Percentiles rank a stretch among this genome's conserved stretches.
phyloP scores from a whole-genome alignment of 164 flowering plant genomes.

The Nymphaea thermarum region DNA sequence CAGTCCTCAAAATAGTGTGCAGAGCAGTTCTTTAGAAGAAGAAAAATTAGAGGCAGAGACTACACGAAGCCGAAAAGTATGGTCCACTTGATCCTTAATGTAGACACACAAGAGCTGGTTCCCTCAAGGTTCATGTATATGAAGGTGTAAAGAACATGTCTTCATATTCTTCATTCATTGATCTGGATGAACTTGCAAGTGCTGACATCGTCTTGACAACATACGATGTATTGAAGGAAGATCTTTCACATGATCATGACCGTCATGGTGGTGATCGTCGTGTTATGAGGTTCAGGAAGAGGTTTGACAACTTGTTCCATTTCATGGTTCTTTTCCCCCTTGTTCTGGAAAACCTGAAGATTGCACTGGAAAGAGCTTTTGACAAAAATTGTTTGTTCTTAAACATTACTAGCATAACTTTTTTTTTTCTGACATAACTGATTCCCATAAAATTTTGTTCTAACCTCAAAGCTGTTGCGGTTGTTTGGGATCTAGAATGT shows the following conservation, averaged over 20 bases:
- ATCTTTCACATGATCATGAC: slow-evolving; percentile 81
- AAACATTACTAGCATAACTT: too few species aligned
- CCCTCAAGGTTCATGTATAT: slow-evolving; percentile 56
- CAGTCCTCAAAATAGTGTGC: slow-evolving; percentile 5
- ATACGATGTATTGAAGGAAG: slow-evolving; percentile 91
- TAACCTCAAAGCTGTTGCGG: too few species aligned
- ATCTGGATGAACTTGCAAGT: slow-evolving; percentile 45
- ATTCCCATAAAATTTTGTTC: too few species aligned
- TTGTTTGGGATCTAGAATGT: too few species aligned
- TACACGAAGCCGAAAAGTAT: slow-evolving; percentile 8
- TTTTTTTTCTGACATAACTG: too few species aligned
- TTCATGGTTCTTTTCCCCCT: too few species aligned
- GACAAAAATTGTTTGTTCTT: too few species aligned
- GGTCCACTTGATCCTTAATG: slow-evolving; percentile 8
- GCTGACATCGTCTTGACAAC: slow-evolving; percentile 91
- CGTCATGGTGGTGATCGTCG: slow-evolving; percentile 91
- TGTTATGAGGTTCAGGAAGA: slow-evolving; percentile 76
- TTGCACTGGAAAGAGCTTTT: too few species aligned
- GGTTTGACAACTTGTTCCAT: slow-evolving; percentile 15
- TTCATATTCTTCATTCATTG: slow-evolving; percentile 27
- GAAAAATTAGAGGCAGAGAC: slow-evolving; percentile 7
- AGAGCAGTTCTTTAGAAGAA: slow-evolving; percentile 8
- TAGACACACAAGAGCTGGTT: slow-evolving; percentile 79
- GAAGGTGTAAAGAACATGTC: slow-evolving; percentile 69
- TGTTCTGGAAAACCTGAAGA: too few species aligned